Percentiles rank a stretch among this genome's conserved stretches.
Evolutionary conservation across 2,329 filamentous ascomycete genomes (phyloP).

Genomic region (Dichotomopilus funicola): DNA sequence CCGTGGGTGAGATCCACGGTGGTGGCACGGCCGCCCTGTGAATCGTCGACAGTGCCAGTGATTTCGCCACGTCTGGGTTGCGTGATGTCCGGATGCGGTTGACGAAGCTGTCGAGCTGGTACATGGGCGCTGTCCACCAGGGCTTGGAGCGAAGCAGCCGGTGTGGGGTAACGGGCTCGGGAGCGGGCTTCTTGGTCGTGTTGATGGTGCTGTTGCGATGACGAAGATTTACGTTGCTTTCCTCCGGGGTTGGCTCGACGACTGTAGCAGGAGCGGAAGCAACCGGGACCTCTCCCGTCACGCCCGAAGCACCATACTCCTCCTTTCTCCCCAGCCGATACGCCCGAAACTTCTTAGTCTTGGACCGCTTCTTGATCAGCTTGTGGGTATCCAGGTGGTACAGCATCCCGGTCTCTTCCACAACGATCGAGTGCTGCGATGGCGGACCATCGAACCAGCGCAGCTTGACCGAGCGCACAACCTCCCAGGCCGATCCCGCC

Average conservation of each 20-base stretch:
- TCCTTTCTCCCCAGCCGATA: not conserved
- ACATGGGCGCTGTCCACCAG: conserved; percentile 39
- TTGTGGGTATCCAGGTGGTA: not conserved
- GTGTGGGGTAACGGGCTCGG: too few species aligned
- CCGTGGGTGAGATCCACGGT: too few species aligned
- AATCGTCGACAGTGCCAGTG: not conserved
- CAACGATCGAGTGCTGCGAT: not conserved
- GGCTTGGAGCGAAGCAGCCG: conserved; percentile 23
- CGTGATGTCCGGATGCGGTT: conserved; percentile 30
- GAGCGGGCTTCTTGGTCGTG: conserved; percentile 11
- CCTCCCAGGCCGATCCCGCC: not conserved
- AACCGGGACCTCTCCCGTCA: too few species aligned
- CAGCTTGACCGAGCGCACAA: not conserved
- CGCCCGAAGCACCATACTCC: too few species aligned
- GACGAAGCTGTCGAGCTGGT: conserved; percentile 45
- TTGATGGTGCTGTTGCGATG: conserved; percentile 1
- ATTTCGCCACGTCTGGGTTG: conserved; percentile 32
- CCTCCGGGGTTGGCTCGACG: too few species aligned
- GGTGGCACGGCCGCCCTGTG: too few species aligned
- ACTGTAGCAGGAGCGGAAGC: too few species aligned
- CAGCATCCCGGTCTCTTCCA: not conserved
- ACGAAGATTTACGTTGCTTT: too few species aligned
- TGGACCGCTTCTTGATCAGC: not conserved
- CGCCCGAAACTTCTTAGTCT: not conserved
- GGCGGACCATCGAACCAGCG: not conserved